Evolutionary conservation across 768 basidiomycete genomes (phyloP).

Genomic region (Boletus rufocinnamomeus): DNA sequence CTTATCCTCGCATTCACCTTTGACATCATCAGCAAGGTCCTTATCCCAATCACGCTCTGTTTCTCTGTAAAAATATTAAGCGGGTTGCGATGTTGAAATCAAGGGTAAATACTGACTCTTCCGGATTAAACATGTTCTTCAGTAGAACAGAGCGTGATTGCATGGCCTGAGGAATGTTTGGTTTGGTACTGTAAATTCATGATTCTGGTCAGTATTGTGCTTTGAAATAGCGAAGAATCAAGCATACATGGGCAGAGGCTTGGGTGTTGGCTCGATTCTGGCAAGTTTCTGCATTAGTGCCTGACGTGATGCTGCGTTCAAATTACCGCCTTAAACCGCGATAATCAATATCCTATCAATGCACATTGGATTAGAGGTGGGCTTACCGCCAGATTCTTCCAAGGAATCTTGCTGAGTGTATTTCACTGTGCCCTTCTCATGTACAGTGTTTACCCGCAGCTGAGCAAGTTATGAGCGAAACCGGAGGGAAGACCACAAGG

Average conservation of each 20-base stretch:
- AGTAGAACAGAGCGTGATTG: slow-evolving; percentile 87
- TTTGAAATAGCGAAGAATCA: neutral
- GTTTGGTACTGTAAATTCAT: slow-evolving; percentile 54
- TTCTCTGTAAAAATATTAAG: slow-evolving; percentile 57
- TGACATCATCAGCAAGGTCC: slow-evolving; percentile 95
- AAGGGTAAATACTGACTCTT: slow-evolving; percentile 63
- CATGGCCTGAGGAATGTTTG: slow-evolving; percentile 81
- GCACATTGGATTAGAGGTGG: neutral
- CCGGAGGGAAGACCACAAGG: slow-evolving; percentile 14
- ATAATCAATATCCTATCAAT: slow-evolving; percentile 13
- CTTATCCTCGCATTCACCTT: slow-evolving; percentile 88
- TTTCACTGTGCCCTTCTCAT: slow-evolving; percentile 80
- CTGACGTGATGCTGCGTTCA: slow-evolving; percentile 97
- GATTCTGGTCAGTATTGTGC: slow-evolving; percentile 15
- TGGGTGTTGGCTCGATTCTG: slow-evolving; percentile 75
- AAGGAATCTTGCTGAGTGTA: slow-evolving; percentile 78
- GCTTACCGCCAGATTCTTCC: slow-evolving; percentile 86
- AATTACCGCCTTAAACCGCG: slow-evolving; percentile 74
- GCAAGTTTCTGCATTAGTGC: slow-evolving; percentile 99
- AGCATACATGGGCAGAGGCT: slow-evolving; percentile 63
- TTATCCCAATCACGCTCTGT: slow-evolving; percentile 96
- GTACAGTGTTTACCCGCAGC: slow-evolving; percentile 90
- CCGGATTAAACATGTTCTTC: slow-evolving; percentile 97
- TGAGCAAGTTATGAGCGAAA: slow-evolving; percentile 32
- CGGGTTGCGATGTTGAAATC: neutral